Evolutionary conservation across 176 grass and related monocot species (phyloP), one percentile per base, ranked within the genome.

Genomic region (Cenchrus fungigraminus): DNA sequence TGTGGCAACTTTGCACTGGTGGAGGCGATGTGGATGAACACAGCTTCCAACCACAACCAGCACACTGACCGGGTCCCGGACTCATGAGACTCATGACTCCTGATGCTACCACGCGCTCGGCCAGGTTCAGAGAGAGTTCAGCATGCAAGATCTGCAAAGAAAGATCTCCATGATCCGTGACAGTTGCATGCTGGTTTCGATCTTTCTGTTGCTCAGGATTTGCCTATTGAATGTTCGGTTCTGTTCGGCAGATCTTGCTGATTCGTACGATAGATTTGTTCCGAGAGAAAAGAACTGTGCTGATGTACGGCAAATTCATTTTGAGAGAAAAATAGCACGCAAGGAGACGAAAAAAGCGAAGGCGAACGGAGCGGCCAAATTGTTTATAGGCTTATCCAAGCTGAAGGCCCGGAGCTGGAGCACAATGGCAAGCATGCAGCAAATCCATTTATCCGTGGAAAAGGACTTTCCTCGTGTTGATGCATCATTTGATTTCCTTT

Each of bases 1-100:
- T 55, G 60, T 87, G 89, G 80, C 84, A 59, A 32, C 79, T 91
- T 91, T 91, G 53, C 52, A 69, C 61, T 83, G 50, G 84, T 87
- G 79, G 84, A 79, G 79, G 67, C 15, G 59, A 68, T 83, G 79
- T 74, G 61, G 74, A 87, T 79, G 73, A 86, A 87, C 79, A 87
- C 73, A 59, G 59, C 61, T 79, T 10, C 62, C 79, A 51, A 77
- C 50, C 52, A 63, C 22, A 25, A 25, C 22, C 22, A 25, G 22
- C 34, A 65, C 66, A 8, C 53, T 64, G 73, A 8, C 42, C 54
- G 73, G 81, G 43, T 51, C 56, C 80, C 37, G 2, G 37, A 40
- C 37, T 40, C 37, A 3, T 40, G 37, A 40, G 37, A 40, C 37
- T 40, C 37, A 4, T 49, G 69, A n/a, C n/a, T 8, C 45, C n/a